Evolutionary conservation across 352 stramenopile species (phyloP).

Genomic region (Phytopythium delawarense): DNA sequence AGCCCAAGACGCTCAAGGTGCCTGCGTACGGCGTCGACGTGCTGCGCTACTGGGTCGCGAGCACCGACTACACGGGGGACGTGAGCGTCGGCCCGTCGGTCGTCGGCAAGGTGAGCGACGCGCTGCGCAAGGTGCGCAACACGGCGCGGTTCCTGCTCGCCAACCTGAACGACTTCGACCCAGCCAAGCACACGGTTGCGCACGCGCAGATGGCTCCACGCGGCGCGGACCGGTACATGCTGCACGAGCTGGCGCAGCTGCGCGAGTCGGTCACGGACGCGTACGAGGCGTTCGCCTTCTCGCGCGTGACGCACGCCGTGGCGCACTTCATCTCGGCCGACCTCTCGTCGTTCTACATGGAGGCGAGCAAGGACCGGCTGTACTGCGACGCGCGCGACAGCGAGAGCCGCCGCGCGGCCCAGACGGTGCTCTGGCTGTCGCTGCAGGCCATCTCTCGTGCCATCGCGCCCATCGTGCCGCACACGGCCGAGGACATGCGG

Average conservation of each 20-base stretch:
- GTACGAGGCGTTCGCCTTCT: slow-evolving; percentile 88
- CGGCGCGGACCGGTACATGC: slow-evolving; percentile 95
- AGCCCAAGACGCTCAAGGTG: slow-evolving; percentile 57
- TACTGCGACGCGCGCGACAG: slow-evolving; percentile 93
- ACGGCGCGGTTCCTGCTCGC: slow-evolving; percentile 96
- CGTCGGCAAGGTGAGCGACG: slow-evolving; percentile 83
- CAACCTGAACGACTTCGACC: slow-evolving; percentile 94
- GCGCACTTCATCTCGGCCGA: slow-evolving; percentile 93
- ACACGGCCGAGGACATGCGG: slow-evolving; percentile 97
- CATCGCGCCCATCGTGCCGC: slow-evolving; percentile 90
- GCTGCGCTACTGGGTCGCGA: slow-evolving; percentile 96
- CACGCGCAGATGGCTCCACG: slow-evolving; percentile 81
- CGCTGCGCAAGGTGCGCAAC: slow-evolving; percentile 91
- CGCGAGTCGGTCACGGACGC: slow-evolving; percentile 83
- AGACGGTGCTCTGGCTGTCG: slow-evolving; percentile 86
- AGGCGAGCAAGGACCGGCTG: slow-evolving; percentile 96
- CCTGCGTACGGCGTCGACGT: slow-evolving; percentile 96
- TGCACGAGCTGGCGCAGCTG: slow-evolving; percentile 87
- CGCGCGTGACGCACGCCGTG: slow-evolving; percentile 89
- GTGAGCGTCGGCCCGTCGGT: slow-evolving; percentile 92
- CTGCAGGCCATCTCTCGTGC: slow-evolving; percentile 56
- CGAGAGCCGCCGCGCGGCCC: slow-evolving; percentile 66
- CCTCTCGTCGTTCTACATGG: slow-evolving; percentile 98
- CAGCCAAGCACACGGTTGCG: slow-evolving; percentile 62
- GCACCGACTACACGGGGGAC: slow-evolving; percentile 96